These are phyloP conservation scores for Aspergillus brasiliensis DNA, from an alignment of 2,329 filamentous ascomycete species.

Conservation along the genomic window DNA sequence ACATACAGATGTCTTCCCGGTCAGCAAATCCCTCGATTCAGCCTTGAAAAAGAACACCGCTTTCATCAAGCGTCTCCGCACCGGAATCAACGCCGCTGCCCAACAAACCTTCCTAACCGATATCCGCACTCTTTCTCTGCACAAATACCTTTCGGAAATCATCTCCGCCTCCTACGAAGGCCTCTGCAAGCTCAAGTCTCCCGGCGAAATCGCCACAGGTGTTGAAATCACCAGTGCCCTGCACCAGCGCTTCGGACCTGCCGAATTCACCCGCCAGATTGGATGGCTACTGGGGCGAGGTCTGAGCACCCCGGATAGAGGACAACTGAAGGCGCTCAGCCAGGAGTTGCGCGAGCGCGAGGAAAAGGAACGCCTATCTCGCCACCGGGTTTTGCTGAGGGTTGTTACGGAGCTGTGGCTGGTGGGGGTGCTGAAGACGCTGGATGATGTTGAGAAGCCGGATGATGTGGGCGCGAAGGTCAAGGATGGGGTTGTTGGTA, in stretches of 20 bases:
- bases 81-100: slow-evolving; percentile 78
- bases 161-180: slow-evolving; percentile 95
- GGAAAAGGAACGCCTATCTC: slow-evolving; percentile 86
- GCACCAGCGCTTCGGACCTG: slow-evolving; percentile 88
- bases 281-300: slow-evolving; percentile 92
- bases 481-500: slow-evolving; percentile 53
- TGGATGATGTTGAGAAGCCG: slow-evolving; percentile 68
- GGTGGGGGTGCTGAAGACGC: slow-evolving; percentile 79
- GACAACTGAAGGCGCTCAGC: slow-evolving; percentile 73
- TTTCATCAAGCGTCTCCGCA: slow-evolving; percentile 94
- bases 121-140: slow-evolving; percentile 83
- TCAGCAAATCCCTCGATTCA: slow-evolving; percentile 82
- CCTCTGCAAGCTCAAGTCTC: slow-evolving; percentile 84
- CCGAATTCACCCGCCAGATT: slow-evolving; percentile 86
- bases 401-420: slow-evolving; percentile 97
- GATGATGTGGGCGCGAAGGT: slow-evolving; percentile 60
- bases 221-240: slow-evolving; percentile 94
- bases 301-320: slow-evolving; percentile 86
- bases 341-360: slow-evolving; percentile 88
- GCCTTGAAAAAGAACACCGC: slow-evolving; percentile 97
- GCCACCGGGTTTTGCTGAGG: slow-evolving; percentile 82
- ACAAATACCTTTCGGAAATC: slow-evolving; percentile 96
- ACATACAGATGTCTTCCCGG: slow-evolving; percentile 70
- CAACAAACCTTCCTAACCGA: slow-evolving; percentile 85
- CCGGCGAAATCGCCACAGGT: slow-evolving; percentile 86